Evolutionary conservation across 805 yeast genomes (phyloP), one percentile per base, ranked within the genome.

Genomic region (Cyberlindnera galapagoensis): DNA sequence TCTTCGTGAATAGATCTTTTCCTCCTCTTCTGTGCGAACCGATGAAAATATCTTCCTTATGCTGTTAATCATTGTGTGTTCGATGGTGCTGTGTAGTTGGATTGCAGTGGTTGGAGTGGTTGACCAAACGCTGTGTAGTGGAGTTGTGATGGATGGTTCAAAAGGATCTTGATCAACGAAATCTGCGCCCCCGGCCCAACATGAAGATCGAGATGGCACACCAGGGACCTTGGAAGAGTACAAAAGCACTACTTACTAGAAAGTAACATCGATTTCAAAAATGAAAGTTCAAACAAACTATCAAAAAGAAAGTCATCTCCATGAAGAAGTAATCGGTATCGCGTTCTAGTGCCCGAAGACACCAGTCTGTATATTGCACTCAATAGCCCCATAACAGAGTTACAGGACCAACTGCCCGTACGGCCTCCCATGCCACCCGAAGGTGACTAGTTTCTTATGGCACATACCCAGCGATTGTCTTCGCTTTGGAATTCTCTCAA

Each of bases 21-120:
- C 95, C 46, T 85, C 95, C 44, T 85, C 94, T 41, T 84, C 94
- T 3, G 92, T 74, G 13, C 95, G 60, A 49, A 85, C 84, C 5
- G 92, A 80, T 15, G 87, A 76, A 51, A 85, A 85, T 26, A 85
- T 79, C 36, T 84, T 63, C 29, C 95, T 60, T 26, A 86, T 71
- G 49, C 86, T 84, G 26, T 83, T 86, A 26, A 85, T 62, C 45
- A 79, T 76, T 78, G n/a, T n/a, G n/a, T n/a, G n/a, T n/a, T n/a
- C n/a, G n/a, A 65, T 74, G 31, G 50, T 47, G 35, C 22, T 40
- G 43, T 19, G 11, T n/a, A 8, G n/a, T 4, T n/a, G 6, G 29
- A 9, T 18, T 18, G 4, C 3, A 9, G 22, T 12, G 4, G 2
- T 15, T 15, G 1, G 13, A n/a, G 15, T 6, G 7, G 21, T 18